These are phyloP conservation scores for Naganishia sp. DNA, from an alignment of 1,284 basidiomycete genomes.

Conservation along the genomic window DNA sequence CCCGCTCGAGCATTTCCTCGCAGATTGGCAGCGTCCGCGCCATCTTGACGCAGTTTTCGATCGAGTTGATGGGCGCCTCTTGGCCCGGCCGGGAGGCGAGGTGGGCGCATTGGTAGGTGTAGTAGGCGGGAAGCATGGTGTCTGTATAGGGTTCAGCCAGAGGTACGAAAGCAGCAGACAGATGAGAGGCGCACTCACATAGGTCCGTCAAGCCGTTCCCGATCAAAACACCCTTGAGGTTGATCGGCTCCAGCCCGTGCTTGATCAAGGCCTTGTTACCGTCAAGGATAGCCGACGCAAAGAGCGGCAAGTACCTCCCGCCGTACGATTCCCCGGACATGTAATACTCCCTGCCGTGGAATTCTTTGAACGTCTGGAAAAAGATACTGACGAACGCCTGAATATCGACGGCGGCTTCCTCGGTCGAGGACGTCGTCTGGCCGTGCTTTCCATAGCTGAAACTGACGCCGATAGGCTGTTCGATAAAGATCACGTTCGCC, in stretches of 20 bases:
- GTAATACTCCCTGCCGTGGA: slow-evolving; percentile 65
- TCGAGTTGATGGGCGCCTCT: slow-evolving; percentile 45
- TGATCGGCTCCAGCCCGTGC: slow-evolving; percentile 70
- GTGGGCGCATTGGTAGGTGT: slow-evolving; percentile 49
- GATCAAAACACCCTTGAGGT: slow-evolving; percentile 76
- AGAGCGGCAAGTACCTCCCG: slow-evolving; percentile 80
- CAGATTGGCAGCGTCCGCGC: slow-evolving; percentile 49
- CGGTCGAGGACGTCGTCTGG: slow-evolving; percentile 62
- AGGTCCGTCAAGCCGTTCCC: slow-evolving; percentile 62
- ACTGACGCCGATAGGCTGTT: slow-evolving; percentile 64
- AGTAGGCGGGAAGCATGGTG: slow-evolving; percentile 46
- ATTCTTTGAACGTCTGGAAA: slow-evolving; percentile 70
- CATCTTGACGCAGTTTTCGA: slow-evolving; percentile 47
- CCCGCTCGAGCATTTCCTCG: slow-evolving; percentile 41
- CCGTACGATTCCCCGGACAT: slow-evolving; percentile 68
- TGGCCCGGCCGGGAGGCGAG: slow-evolving; percentile 47
- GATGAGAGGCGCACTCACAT: slow-evolving; percentile 36
- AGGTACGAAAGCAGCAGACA: neutral
- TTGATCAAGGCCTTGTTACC: slow-evolving; percentile 66
- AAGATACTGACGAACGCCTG: slow-evolving; percentile 72
- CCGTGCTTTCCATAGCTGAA: slow-evolving; percentile 69
- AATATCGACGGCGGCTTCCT: slow-evolving; percentile 70
- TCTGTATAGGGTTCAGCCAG: slow-evolving; percentile 31
- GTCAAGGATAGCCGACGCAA: slow-evolving; percentile 76
- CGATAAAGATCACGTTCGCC: slow-evolving; percentile 52